phyloP scores from a whole-genome alignment of 2,329 filamentous ascomycete species.

The Colletotrichum melonis region DNA sequence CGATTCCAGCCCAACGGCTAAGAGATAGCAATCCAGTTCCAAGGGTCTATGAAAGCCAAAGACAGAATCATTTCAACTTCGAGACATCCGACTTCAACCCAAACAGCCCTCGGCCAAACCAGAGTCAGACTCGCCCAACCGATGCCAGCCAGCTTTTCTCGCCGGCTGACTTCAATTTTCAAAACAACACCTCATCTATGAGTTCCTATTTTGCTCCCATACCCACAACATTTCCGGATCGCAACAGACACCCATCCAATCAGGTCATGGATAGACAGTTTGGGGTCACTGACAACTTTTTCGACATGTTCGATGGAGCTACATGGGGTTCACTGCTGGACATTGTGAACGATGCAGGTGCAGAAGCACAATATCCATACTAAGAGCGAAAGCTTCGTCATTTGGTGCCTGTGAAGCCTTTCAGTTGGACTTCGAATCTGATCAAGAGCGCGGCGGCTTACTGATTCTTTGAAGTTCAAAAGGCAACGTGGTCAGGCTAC shows the following conservation, averaged over 20 bases:
- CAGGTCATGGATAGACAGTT: background rate
- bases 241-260: background rate
- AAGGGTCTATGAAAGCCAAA: background rate
- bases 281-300: background rate
- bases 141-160: too few relatives aligned
- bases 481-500: too few relatives aligned
- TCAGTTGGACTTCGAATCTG: background rate
- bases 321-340: conserved; percentile 28
- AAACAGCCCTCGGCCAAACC: background rate
- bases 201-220: conserved; percentile 7
- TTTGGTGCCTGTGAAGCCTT: background rate
- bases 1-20: background rate
- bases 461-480: too few relatives aligned
- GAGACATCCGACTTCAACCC: too few relatives aligned
- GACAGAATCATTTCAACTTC: background rate
- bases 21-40: background rate
- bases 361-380: background rate
- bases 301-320: conserved; percentile 33
- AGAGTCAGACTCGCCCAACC: background rate
- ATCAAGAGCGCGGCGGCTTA: too few relatives aligned
- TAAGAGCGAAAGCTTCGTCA: background rate
- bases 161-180: background rate
- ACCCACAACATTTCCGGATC: conserved; percentile 25
- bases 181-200: background rate
- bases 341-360: conserved; percentile 16